These are phyloP conservation scores for Euphorbia peplus DNA, from an alignment of 345 rosid species.

Conservation along the genomic window DNA sequence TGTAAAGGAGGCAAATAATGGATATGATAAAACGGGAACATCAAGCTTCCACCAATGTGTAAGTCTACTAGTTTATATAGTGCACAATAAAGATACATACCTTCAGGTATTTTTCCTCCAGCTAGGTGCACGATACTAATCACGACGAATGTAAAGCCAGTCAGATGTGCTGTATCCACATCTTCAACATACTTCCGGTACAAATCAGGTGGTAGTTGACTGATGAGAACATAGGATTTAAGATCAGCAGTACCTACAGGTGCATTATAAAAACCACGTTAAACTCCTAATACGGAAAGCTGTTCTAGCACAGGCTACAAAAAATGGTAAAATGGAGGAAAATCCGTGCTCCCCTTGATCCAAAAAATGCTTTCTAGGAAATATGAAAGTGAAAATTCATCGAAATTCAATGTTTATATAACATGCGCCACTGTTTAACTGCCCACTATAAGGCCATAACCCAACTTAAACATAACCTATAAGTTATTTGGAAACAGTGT, in stretches of 20 bases:
- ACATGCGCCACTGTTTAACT: background rate
- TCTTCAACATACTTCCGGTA: conserved; percentile 65
- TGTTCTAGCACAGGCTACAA: background rate
- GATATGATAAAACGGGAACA: background rate
- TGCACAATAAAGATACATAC: conserved; percentile 44
- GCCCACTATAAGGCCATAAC: no score
- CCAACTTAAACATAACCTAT: background rate
- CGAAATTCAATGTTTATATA: background rate
- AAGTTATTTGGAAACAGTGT: background rate
- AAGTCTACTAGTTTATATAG: background rate
- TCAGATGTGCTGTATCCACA: conserved; percentile 44
- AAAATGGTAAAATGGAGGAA: background rate
- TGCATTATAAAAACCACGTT: background rate
- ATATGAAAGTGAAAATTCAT: background rate
- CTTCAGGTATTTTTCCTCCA: conserved; percentile 81
- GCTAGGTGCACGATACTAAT: conserved; percentile 75
- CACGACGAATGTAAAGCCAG: conserved; percentile 73
- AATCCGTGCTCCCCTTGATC: background rate
- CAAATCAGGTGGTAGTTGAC: conserved; percentile 64
- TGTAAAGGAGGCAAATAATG: background rate
- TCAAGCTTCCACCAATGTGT: background rate
- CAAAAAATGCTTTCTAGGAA: background rate
- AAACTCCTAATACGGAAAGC: background rate
- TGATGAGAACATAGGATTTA: conserved; percentile 72
- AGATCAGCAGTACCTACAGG: conserved; percentile 54